Evolutionary conservation across 2,329 filamentous ascomycete species (phyloP).

Genomic region (Tolypocladium ophioglossoides): DNA sequence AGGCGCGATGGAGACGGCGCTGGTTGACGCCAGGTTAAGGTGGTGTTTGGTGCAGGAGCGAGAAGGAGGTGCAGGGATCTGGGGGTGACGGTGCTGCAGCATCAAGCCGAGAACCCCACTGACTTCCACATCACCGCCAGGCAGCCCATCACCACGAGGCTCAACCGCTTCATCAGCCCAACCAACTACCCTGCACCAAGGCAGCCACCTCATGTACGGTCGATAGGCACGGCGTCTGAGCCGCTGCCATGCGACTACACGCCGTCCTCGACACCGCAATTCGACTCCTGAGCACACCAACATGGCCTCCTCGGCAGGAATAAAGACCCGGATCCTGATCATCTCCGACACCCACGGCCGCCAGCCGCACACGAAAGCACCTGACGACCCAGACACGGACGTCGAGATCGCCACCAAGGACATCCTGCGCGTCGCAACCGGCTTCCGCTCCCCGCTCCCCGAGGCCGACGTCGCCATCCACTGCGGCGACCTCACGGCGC

Average conservation of each 20-base stretch:
- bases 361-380: constrained; percentile 8
- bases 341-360: constrained; percentile 27
- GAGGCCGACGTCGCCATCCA: constrained; percentile 38
- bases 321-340: constrained; percentile 27
- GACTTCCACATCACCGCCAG: not conserved
- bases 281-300: not conserved
- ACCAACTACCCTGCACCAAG: not conserved
- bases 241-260: not conserved
- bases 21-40: not conserved
- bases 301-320: constrained; percentile 2
- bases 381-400: constrained; percentile 9
- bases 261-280: not conserved
- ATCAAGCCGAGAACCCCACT: not conserved
- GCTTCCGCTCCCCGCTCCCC: constrained; percentile 18
- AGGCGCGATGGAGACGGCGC: not conserved
- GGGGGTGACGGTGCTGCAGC: not conserved
- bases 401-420: constrained; percentile 12
- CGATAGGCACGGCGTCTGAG: not conserved
- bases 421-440: constrained; percentile 9
- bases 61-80: not conserved
- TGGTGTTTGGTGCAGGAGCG: not conserved
- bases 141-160: no score
- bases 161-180: not conserved
- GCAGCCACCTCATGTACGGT: not conserved
- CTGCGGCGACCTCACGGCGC: constrained; percentile 40